A percentile compares a stretch with the other conserved stretches of the same genome.
These are phyloP conservation scores for Albophoma yamanashiensis DNA, from an alignment of 2,329 filamentous ascomycete species.

Conservation along the genomic window DNA sequence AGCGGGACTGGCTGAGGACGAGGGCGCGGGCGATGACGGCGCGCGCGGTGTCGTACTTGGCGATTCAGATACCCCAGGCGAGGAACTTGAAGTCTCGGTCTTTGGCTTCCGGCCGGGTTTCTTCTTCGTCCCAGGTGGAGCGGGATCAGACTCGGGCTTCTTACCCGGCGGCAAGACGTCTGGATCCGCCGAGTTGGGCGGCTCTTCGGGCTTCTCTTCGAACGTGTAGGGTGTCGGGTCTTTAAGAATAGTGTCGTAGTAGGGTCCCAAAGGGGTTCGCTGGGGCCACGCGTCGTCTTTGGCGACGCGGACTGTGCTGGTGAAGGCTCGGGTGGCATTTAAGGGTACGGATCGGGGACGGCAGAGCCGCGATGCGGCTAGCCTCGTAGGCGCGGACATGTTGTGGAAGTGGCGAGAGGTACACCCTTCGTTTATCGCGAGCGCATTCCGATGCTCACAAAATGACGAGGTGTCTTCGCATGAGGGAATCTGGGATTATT, in stretches of 20 bases:
- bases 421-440: not conserved
- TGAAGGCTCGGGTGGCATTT: slow-evolving; percentile 13
- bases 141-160: slow-evolving; percentile 5
- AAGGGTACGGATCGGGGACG: slow-evolving; percentile 13
- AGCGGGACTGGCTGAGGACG: slow-evolving; percentile 30
- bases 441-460: not conserved
- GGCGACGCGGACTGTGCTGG: slow-evolving; percentile 11
- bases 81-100: slow-evolving; percentile 5
- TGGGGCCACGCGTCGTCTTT: slow-evolving; percentile 21
- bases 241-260: slow-evolving; percentile 48
- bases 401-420: not conserved
- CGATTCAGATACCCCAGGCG: not conserved
- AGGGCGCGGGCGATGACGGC: slow-evolving; percentile 5
- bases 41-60: slow-evolving; percentile 4
- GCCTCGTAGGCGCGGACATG: slow-evolving; percentile 20
- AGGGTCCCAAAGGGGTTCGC: slow-evolving; percentile 40
- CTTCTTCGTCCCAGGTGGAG: slow-evolving; percentile 6
- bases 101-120: slow-evolving; percentile 19
- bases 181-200: slow-evolving; percentile 27
- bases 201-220: slow-evolving; percentile 30
- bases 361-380: slow-evolving; percentile 19
- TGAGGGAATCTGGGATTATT: not conserved
- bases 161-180: slow-evolving; percentile 7
- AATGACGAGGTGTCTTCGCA: not conserved
- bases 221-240: slow-evolving; percentile 28